A percentile compares a stretch with the other conserved stretches of the same genome.
Conservation (phyloP, 2,329 filamentous ascomycete species). For the Xylaria sp. region DNA sequence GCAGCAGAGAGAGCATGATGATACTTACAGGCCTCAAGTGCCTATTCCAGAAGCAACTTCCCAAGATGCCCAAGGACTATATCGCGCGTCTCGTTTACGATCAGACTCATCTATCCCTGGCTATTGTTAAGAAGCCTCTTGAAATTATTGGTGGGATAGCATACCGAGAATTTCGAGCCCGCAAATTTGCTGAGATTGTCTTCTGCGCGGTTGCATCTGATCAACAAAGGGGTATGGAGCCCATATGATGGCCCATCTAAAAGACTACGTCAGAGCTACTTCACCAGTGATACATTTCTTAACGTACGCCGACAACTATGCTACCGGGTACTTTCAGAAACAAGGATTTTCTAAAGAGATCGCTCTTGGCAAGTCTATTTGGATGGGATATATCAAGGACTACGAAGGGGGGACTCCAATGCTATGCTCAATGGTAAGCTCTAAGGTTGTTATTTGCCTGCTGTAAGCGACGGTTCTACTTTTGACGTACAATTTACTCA, state of each 20-base stretch:
- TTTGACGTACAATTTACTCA: too few species aligned
- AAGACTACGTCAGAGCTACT: neutral
- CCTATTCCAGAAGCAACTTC: neutral
- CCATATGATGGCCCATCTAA: neutral
- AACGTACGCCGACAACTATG: neutral
- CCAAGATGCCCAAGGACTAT: neutral
- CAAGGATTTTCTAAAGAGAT: neutral
- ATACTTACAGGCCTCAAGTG: neutral
- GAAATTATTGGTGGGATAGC: neutral
- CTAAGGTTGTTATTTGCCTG: too few species aligned
- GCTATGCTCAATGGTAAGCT: neutral
- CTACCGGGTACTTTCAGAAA: constrained; percentile 3
- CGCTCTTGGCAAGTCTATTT: neutral
- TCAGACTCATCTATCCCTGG: neutral
- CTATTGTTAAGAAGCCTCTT: neutral
- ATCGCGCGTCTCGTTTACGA: constrained; percentile 2
- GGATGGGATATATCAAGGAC: constrained; percentile 1
- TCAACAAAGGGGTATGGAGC: neutral
- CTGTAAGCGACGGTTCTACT: too few species aligned
- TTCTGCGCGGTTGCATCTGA: neutral
- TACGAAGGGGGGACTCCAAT: neutral
- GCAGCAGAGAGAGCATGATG: neutral
- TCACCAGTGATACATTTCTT: neutral
- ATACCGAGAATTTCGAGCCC: neutral
- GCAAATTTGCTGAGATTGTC: neutral